A percentile compares a stretch with the other conserved stretches of the same genome.
phyloP scores from a whole-genome alignment of 345 rosid species.

The Psidium guajava region DNA sequence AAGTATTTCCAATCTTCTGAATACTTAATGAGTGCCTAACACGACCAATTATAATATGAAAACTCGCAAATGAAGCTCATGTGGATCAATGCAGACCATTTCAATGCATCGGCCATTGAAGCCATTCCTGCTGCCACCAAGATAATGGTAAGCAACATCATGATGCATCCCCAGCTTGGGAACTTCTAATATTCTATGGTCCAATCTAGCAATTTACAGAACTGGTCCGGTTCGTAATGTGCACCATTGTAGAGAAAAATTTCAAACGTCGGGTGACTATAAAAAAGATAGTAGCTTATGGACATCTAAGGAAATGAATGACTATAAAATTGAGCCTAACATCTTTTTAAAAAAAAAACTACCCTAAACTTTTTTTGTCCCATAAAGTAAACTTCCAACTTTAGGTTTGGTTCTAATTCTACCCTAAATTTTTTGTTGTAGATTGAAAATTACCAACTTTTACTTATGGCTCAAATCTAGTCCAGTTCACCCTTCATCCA shows the following conservation, averaged over 20 bases:
- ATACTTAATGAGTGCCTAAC: not conserved
- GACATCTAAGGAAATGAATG: not conserved
- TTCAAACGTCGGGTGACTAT: not conserved
- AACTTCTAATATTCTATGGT: not conserved
- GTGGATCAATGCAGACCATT: not conserved
- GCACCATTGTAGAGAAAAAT: not conserved
- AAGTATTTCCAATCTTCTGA: not conserved
- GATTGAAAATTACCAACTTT: no score
- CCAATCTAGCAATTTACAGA: not conserved
- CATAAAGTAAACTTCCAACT: no score
- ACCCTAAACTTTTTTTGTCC: no score
- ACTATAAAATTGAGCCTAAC: not conserved
- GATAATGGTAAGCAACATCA: not conserved
- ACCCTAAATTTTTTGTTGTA: no score
- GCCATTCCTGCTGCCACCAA: not conserved
- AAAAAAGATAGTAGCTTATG: not conserved
- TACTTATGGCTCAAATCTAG: no score
- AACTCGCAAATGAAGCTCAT: not conserved
- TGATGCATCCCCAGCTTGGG: not conserved
- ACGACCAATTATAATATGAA: not conserved
- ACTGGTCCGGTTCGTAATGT: not conserved
- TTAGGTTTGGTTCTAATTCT: no score
- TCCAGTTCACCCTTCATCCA: no score
- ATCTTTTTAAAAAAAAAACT: no score
- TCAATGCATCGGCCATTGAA: not conserved